Conservation (phyloP, 192 early-diverging fungal species). For the Entomortierella parvispora region DNA sequence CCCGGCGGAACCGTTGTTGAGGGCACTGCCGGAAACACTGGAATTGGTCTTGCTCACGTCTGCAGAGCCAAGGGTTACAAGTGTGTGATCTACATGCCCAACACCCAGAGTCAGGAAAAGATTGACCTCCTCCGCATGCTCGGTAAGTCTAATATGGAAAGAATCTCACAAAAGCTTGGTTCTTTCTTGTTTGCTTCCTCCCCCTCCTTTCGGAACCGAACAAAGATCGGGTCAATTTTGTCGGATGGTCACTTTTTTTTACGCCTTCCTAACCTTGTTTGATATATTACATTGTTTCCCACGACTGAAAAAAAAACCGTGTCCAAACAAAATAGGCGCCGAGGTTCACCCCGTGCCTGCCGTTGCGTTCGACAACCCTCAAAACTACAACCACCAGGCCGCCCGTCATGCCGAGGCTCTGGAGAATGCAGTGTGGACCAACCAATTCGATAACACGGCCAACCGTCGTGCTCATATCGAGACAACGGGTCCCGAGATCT, state of each 20-base stretch:
- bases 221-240: background rate
- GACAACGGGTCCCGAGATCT: slow-evolving; percentile 97
- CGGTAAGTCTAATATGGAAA: slow-evolving; percentile 50
- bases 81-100: slow-evolving; percentile 98
- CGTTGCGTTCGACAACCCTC: slow-evolving; percentile 89
- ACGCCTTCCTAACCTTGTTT: slow-evolving; percentile 17
- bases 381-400: slow-evolving; percentile 97
- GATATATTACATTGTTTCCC: too few species aligned
- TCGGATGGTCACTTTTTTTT: background rate
- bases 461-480: slow-evolving; percentile 94
- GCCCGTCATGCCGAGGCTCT: slow-evolving; percentile 79
- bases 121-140: slow-evolving; percentile 93
- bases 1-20: slow-evolving; percentile 92
- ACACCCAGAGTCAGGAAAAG: slow-evolving; percentile 95
- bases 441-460: slow-evolving; percentile 95
- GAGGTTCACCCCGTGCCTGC: slow-evolving; percentile 95
- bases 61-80: slow-evolving; percentile 94
- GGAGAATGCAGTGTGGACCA: slow-evolving; percentile 93
- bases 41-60: slow-evolving; percentile 95
- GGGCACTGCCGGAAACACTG: slow-evolving; percentile 93
- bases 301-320: too few species aligned
- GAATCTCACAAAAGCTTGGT: background rate
- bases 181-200: background rate
- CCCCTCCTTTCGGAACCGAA: background rate
- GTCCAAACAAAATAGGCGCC: too few species aligned